These are phyloP conservation scores for Alternaria alternata DNA, from an alignment of 2,329 filamentous ascomycete species.

Conservation along the genomic window DNA sequence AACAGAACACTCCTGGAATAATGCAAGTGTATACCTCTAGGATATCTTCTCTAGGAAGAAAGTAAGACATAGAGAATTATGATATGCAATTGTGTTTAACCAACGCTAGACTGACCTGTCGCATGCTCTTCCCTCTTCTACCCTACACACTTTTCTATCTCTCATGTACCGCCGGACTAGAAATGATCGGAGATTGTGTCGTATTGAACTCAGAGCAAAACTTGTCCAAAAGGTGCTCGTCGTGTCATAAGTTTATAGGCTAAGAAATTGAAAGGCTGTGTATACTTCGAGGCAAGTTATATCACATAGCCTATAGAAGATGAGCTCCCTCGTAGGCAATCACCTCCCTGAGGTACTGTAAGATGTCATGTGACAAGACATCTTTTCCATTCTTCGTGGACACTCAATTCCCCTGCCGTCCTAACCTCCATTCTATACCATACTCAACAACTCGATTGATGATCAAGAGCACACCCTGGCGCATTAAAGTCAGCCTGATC, in stretches of 20 bases:
- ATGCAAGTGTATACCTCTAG: too few species aligned
- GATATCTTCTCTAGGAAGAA: too few species aligned
- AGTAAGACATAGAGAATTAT: too few species aligned
- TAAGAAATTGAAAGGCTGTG: background rate
- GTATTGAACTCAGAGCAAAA: background rate
- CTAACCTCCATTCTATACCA: background rate
- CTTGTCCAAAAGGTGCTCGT: background rate
- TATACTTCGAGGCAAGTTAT: too few species aligned
- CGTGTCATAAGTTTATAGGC: background rate
- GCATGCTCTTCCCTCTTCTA: background rate
- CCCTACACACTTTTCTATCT: background rate
- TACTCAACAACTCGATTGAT: background rate
- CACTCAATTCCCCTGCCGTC: background rate
- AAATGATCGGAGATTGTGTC: background rate
- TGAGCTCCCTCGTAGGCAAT: too few species aligned
- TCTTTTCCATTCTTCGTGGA: background rate
- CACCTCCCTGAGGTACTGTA: too few species aligned
- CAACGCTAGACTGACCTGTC: background rate
- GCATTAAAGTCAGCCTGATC: background rate
- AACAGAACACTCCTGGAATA: too few species aligned
- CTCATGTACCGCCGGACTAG: background rate
- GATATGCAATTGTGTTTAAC: background rate
- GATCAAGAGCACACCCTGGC: background rate
- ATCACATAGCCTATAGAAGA: too few species aligned
- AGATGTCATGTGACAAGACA: background rate